These are phyloP conservation scores for Lepidium campestre DNA, from an alignment of 441 rosid genomes.

Conservation along the genomic window DNA sequence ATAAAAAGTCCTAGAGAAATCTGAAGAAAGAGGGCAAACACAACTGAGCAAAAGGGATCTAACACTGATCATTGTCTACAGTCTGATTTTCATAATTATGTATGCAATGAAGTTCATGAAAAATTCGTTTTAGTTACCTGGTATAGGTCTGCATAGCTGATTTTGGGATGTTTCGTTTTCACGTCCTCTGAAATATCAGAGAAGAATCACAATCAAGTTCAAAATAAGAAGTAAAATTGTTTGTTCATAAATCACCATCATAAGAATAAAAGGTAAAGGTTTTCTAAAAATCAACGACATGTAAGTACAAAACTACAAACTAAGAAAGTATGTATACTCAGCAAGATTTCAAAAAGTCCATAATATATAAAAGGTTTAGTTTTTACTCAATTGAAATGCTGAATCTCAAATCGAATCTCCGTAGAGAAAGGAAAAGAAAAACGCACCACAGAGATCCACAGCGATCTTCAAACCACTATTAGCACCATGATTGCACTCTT, in stretches of 20 bases:
- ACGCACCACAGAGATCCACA: slow-evolving; percentile 66
- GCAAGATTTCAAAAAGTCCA: too few relatives aligned
- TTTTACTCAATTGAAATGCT: background rate
- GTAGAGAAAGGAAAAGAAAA: background rate
- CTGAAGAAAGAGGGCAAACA: background rate
- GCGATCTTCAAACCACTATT: slow-evolving; percentile 84
- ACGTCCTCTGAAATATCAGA: slow-evolving; percentile 57
- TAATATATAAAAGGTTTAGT: too few relatives aligned
- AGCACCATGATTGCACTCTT: slow-evolving; percentile 63
- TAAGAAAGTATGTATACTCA: background rate
- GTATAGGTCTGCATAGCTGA: slow-evolving; percentile 74
- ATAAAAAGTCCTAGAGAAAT: background rate
- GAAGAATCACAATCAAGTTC: slow-evolving; percentile 9
- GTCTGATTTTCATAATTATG: background rate
- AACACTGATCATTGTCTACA: background rate
- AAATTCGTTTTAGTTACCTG: slow-evolving; percentile 42
- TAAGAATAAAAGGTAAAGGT: too few relatives aligned
- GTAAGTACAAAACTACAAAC: background rate
- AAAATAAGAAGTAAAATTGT: background rate
- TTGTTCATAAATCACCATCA: too few relatives aligned
- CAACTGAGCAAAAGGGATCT: background rate
- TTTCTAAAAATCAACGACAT: too few relatives aligned
- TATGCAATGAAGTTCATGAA: background rate
- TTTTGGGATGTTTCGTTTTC: slow-evolving; percentile 70
- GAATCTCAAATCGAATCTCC: background rate